These are phyloP conservation scores for Xylaria sp. DNA, from an alignment of 2,329 filamentous ascomycete genomes.

Conservation along the genomic window DNA sequence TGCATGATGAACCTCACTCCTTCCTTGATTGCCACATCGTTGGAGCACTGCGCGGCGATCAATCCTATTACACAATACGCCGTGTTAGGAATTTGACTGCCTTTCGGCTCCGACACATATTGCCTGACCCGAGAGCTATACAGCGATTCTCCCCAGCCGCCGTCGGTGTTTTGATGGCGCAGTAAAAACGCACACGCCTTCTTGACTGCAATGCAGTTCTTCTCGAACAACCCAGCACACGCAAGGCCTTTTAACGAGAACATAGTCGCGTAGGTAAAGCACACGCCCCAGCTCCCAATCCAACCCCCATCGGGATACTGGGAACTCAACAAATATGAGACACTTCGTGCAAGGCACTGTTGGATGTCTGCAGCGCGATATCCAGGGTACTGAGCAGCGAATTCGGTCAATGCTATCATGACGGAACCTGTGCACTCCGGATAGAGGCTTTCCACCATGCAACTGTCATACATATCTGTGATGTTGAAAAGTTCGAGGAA, in stretches of 20 bases:
- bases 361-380: slow-evolving; percentile 4
- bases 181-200: slow-evolving; percentile 9
- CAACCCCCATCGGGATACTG: slow-evolving; percentile 11
- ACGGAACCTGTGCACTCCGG: slow-evolving; percentile 7
- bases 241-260: slow-evolving; percentile 7
- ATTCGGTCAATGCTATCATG: not conserved
- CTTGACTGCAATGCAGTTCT: not conserved
- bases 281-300: slow-evolving; percentile 14
- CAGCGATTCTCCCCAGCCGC: slow-evolving; percentile 13
- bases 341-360: not conserved
- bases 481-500: slow-evolving; percentile 10
- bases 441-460: slow-evolving; percentile 5
- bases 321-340: not conserved
- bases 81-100: slow-evolving; percentile 10
- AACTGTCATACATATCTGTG: slow-evolving; percentile 12
- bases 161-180: slow-evolving; percentile 2
- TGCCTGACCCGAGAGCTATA: not conserved
- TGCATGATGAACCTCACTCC: not conserved
- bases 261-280: slow-evolving; percentile 14
- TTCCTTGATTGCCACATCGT: not conserved
- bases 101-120: slow-evolving; percentile 9
- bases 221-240: not conserved
- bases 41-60: slow-evolving; percentile 5
- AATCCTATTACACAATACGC: slow-evolving; percentile 9
- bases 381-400: not conserved